These are phyloP conservation scores for Fragilaria radians DNA, from an alignment of 108 stramenopile genomes.

Conservation along the genomic window DNA sequence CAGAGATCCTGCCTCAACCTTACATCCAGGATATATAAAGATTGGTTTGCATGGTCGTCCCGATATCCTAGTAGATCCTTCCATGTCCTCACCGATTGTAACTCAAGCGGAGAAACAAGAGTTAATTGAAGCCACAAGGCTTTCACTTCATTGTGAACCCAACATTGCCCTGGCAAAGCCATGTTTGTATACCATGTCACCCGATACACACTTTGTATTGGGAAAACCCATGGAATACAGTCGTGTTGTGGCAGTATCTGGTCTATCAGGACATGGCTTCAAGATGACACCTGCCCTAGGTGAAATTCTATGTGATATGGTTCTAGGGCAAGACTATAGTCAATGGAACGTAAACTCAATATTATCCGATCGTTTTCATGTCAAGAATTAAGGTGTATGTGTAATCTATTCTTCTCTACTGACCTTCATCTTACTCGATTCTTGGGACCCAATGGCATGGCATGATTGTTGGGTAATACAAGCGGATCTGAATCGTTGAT, in stretches of 20 bases:
- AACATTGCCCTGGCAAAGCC: conserved; percentile 9
- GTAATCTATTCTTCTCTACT: not conserved
- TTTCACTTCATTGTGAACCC: not conserved
- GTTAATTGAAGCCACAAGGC: conserved; percentile 3
- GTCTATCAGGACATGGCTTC: conserved; percentile 42
- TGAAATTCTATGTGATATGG: conserved; percentile 31
- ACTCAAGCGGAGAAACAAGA: conserved; percentile 17
- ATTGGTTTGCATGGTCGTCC: conserved; percentile 28
- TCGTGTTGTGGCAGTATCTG: conserved; percentile 16
- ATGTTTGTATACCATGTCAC: conserved; percentile 43
- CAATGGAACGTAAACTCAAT: conserved; percentile 23
- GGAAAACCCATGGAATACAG: conserved; percentile 12
- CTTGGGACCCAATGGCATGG: not conserved
- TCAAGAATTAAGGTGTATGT: not conserved
- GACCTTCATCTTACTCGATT: not conserved
- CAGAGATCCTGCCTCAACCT: conserved; percentile 2
- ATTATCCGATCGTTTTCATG: conserved; percentile 19
- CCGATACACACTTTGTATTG: conserved; percentile 31
- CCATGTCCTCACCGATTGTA: conserved; percentile 2
- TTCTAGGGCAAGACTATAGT: conserved; percentile 6
- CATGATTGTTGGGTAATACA: conserved; percentile 11
- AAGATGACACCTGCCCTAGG: conserved; percentile 46
- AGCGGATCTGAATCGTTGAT: conserved; percentile 25
- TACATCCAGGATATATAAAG: conserved; percentile 18
- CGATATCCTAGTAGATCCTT: conserved; percentile 9